Evolutionary conservation across 2,329 filamentous ascomycete species (phyloP).

Genomic region (Decorospora gaudefroyi): DNA sequence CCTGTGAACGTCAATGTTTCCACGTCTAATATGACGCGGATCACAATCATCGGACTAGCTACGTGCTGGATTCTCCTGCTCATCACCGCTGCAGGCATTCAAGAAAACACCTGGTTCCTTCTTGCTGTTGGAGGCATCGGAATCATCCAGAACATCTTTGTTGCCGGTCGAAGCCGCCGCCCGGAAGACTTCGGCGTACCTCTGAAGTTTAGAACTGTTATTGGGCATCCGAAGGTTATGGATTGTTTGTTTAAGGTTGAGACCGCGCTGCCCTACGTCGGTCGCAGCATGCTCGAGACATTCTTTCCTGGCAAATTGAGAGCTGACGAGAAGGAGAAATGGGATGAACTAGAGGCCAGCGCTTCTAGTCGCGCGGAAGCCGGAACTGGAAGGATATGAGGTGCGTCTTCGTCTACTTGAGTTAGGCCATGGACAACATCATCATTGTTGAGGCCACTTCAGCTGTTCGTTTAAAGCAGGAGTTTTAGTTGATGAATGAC

Average conservation of each 20-base stretch:
- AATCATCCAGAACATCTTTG: conserved; percentile 30
- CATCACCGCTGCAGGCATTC: conserved; percentile 22
- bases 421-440: no score
- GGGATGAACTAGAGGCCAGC: conserved; percentile 3
- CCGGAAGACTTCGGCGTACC: conserved; percentile 16
- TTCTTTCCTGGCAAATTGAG: conserved; percentile 11
- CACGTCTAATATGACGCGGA: conserved; percentile 8
- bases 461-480: no score
- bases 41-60: conserved; percentile 10
- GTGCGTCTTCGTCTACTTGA: no score
- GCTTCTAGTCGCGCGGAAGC: conserved; percentile 8
- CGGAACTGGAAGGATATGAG: not conserved
- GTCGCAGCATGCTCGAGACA: conserved; percentile 13
- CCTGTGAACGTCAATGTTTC: conserved; percentile 17
- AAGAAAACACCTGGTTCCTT: conserved; percentile 26
- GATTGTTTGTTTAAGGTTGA: conserved; percentile 17
- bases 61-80: conserved; percentile 24
- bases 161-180: conserved; percentile 20
- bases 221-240: conserved; percentile 17
- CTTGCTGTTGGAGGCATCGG: conserved; percentile 26
- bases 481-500: no score
- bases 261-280: conserved; percentile 9
- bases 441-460: no score
- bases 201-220: conserved; percentile 14
- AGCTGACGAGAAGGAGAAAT: conserved; percentile 11